These are phyloP conservation scores for Tulasnella sp. DNA, from an alignment of 768 basidiomycete species.

Conservation along the genomic window DNA sequence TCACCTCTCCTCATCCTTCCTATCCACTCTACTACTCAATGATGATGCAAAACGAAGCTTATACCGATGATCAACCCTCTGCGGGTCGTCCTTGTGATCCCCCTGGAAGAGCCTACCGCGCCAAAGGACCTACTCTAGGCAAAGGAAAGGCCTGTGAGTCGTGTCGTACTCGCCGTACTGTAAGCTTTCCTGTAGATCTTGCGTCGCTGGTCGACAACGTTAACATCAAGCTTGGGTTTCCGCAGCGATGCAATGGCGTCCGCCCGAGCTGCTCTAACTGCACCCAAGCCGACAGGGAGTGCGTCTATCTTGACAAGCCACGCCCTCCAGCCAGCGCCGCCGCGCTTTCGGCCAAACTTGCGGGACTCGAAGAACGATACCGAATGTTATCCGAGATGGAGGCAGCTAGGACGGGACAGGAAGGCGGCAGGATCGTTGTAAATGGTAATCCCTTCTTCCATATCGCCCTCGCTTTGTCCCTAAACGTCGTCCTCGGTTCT, in stretches of 20 bases:
- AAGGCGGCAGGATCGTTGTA: neutral
- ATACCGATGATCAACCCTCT: neutral
- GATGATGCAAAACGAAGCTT: neutral
- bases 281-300: neutral
- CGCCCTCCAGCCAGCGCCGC: neutral
- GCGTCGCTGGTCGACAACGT: too few species aligned
- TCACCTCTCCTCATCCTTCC: neutral
- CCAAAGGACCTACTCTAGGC: neutral
- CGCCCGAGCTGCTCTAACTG: neutral
- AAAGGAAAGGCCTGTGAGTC: constrained; percentile 6
- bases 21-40: neutral
- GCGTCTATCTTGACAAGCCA: neutral
- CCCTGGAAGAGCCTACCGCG: neutral
- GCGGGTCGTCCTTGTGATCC: neutral
- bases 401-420: neutral
- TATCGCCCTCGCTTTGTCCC: neutral
- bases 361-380: neutral
- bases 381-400: neutral
- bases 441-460: neutral
- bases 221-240: neutral
- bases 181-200: neutral
- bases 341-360: neutral
- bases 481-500: neutral
- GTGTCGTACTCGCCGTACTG: neutral
- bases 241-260: constrained; percentile 6